Percentiles rank a stretch among this genome's conserved stretches.
phyloP scores from a whole-genome alignment of 495 filamentous ascomycete genomes.

The Astrothelium subdiscretum region DNA sequence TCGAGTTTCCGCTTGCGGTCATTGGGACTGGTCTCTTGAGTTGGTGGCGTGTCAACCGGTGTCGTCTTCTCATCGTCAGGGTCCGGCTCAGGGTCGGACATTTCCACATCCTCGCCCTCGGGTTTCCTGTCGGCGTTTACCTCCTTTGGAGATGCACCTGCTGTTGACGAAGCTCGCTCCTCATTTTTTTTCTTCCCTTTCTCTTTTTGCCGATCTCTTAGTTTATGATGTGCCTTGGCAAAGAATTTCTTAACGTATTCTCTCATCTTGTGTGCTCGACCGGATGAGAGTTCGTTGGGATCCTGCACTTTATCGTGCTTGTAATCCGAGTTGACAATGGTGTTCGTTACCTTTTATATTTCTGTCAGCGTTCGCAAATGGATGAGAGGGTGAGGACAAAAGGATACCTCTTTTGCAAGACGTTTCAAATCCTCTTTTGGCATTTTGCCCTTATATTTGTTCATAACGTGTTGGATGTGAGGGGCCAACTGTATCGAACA shows the following conservation, averaged over 20 bases:
- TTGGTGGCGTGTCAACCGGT: slow-evolving; percentile 26
- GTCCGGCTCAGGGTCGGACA: slow-evolving; percentile 15
- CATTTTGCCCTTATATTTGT: slow-evolving; percentile 74
- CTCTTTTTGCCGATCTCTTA: slow-evolving; percentile 53
- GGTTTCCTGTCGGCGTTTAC: slow-evolving; percentile 18
- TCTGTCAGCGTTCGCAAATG: not conserved
- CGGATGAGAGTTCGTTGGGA: slow-evolving; percentile 65
- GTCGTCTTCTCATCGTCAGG: slow-evolving; percentile 32
- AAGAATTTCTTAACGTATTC: slow-evolving; percentile 73
- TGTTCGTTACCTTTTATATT: slow-evolving; percentile 52
- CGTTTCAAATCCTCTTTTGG: slow-evolving; percentile 80
- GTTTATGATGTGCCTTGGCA: slow-evolving; percentile 70
- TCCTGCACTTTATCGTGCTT: slow-evolving; percentile 75
- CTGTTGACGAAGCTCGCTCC: not conserved
- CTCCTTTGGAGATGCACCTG: slow-evolving; percentile 18
- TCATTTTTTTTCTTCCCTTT: slow-evolving; percentile 43
- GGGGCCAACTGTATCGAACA: slow-evolving; percentile 55
- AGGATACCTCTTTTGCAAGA: slow-evolving; percentile 65
- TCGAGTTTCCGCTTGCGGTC: slow-evolving; percentile 55
- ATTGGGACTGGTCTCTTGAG: slow-evolving; percentile 20
- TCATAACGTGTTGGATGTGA: slow-evolving; percentile 70
- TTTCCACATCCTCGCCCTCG: slow-evolving; percentile 15
- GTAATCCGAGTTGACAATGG: slow-evolving; percentile 78
- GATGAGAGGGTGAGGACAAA: not conserved
- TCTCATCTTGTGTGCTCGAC: slow-evolving; percentile 71